These are phyloP conservation scores for Kodamaea jinghongensis DNA, from an alignment of 805 yeast genomes.

Conservation along the genomic window DNA sequence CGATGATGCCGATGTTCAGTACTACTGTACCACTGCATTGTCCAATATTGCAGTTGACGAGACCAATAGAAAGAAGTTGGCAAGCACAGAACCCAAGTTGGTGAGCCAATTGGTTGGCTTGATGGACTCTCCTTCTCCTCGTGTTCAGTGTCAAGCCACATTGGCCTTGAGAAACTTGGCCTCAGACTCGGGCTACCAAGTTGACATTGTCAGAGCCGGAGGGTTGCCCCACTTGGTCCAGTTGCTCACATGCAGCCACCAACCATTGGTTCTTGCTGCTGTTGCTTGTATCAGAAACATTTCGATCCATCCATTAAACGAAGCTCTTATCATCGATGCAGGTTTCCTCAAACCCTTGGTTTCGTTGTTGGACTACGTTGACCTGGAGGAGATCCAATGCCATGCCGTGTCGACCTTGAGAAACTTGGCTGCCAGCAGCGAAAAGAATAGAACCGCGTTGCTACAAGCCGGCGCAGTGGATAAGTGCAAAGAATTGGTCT, in stretches of 20 bases:
- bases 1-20: conserved; percentile 94
- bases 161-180: conserved; percentile 94
- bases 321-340: conserved; percentile 92
- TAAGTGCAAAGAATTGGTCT: conserved; percentile 84
- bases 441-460: conserved; percentile 85
- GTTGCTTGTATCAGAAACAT: conserved; percentile 98
- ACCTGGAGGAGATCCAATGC: conserved; percentile 95
- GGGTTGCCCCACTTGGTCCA: conserved; percentile 94
- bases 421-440: conserved; percentile 93
- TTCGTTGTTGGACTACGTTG: conserved; percentile 74
- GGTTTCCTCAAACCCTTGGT: conserved; percentile 94
- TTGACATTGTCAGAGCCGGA: conserved; percentile 92
- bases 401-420: conserved; percentile 96
- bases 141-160: conserved; percentile 98
- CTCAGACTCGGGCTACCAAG: conserved; percentile 91
- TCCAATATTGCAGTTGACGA: conserved; percentile 98
- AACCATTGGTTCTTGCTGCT: conserved; percentile 90
- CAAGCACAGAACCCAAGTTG: conserved; percentile 89
- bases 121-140: conserved; percentile 90
- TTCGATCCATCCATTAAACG: conserved; percentile 94
- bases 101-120: conserved; percentile 83
- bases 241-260: conserved; percentile 82
- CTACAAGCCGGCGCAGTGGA: conserved; percentile 94
- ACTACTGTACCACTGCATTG: conserved; percentile 95
- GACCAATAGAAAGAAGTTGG: conserved; percentile 77